Conservation (phyloP, 2,329 filamentous ascomycete species). For the Colletotrichum chrysophilum region DNA sequence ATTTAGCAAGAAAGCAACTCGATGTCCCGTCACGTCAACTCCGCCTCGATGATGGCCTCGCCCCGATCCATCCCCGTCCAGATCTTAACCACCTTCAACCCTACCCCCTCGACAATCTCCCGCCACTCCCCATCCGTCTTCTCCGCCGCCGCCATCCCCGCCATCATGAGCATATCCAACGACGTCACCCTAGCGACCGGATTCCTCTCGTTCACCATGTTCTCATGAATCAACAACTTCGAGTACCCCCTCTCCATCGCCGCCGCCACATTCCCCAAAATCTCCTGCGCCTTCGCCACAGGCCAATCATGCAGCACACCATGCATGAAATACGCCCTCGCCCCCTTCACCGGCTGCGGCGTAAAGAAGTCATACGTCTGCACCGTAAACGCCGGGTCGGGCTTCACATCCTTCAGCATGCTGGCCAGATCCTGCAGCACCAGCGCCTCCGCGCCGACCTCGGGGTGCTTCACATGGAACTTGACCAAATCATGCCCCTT, state of each 20-base stretch:
- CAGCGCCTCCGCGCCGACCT: conserved; percentile 28
- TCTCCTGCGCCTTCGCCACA: conserved; percentile 23
- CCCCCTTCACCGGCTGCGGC: conserved; percentile 43
- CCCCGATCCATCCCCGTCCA: conserved; percentile 31
- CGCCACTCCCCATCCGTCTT: conserved; percentile 36
- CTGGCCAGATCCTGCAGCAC: conserved; percentile 38
- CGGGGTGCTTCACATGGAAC: conserved; percentile 32
- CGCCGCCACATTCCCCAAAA: conserved; percentile 11
- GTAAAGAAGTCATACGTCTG: conserved; percentile 42
- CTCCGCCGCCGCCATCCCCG: conserved; percentile 33
- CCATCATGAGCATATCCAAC: conserved; percentile 40
- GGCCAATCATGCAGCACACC: conserved; percentile 29
- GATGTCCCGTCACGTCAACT: conserved; percentile 15
- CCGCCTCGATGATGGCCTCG: conserved; percentile 34
- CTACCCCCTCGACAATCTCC: conserved; percentile 27
- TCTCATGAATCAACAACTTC: conserved; percentile 40
- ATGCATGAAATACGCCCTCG: conserved; percentile 33
- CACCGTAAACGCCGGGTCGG: conserved; percentile 29
- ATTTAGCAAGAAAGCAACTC: fast-evolving
- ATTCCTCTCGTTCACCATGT: conserved; percentile 33
- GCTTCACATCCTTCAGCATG: conserved; percentile 31
- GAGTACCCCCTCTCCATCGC: conserved; percentile 36
- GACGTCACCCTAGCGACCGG: conserved; percentile 33
- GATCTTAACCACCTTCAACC: conserved; percentile 33
- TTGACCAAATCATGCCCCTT: conserved; percentile 41